Conservation (phyloP, 129 eudicot genomes). For the sunflower (Helianthus annuus) region HanXRQr2.0-SUNRISE NC_035439.2:63779369-63779868, state of each 20-base stretch:
- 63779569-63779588: conserved; percentile 23
- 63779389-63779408: conserved; percentile 33
- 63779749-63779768: conserved; percentile 72
- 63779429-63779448: background rate
- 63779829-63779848: too few relatives aligned
- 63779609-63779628: conserved; percentile 1
- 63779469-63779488: background rate
- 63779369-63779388: background rate
- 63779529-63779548: background rate
- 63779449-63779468: conserved; percentile 17
- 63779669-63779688: conserved; percentile 12
- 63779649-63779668: background rate
- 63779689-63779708: conserved; percentile 6
- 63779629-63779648: background rate
- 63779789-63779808: background rate
- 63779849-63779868: too few relatives aligned
- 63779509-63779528: background rate
- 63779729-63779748: conserved; percentile 41
- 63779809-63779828: background rate
- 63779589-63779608: background rate
- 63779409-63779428: background rate
- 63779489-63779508: background rate
- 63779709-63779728: conserved; percentile 24
- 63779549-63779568: conserved; percentile 47
- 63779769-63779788: conserved; percentile 70